phyloP scores from a whole-genome alignment of 495 filamentous ascomycete species.

The Talaromyces trachyspermus region DNA sequence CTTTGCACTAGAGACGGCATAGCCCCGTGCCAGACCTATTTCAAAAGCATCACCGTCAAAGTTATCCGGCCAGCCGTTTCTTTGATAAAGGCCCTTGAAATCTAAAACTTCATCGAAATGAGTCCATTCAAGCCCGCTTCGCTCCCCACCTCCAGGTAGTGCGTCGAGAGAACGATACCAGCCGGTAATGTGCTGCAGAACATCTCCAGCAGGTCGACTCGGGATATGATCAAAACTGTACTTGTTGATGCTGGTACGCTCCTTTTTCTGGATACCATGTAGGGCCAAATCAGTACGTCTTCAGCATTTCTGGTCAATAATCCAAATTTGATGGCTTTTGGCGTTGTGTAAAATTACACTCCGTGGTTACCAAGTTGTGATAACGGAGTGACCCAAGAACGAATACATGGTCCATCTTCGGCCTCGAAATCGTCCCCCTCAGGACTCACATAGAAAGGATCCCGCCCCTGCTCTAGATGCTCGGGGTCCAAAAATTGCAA shows the following conservation, averaged over 20 bases:
- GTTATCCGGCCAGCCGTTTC: conserved; percentile 4
- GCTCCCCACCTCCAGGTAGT: background rate
- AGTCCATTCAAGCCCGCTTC: background rate
- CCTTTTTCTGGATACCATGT: background rate
- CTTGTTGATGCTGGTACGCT: background rate
- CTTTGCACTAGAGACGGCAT: too few relatives aligned
- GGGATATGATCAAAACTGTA: conserved; percentile 11
- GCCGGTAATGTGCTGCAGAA: conserved; percentile 13
- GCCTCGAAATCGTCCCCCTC: conserved; percentile 7
- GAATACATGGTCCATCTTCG: conserved; percentile 5
- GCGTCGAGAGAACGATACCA: conserved; percentile 5
- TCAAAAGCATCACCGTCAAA: conserved; percentile 4
- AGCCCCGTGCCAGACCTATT: background rate
- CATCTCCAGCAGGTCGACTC: conserved; percentile 11
- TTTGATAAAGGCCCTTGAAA: background rate
- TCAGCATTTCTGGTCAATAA: conserved; percentile 10
- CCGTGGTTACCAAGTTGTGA: conserved; percentile 5
- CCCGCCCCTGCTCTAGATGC: conserved; percentile 2
- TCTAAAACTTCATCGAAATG: background rate
- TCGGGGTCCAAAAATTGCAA: conserved; percentile 1
- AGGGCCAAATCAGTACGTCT: conserved; percentile 8
- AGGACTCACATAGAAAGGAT: conserved; percentile 16
- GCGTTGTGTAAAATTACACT: conserved; percentile 16
- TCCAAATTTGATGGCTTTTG: conserved; percentile 10
- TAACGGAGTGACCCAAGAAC: conserved; percentile 4